Conservation (phyloP, 1,284 basidiomycete genomes). For the Irpex sp. region DNA sequence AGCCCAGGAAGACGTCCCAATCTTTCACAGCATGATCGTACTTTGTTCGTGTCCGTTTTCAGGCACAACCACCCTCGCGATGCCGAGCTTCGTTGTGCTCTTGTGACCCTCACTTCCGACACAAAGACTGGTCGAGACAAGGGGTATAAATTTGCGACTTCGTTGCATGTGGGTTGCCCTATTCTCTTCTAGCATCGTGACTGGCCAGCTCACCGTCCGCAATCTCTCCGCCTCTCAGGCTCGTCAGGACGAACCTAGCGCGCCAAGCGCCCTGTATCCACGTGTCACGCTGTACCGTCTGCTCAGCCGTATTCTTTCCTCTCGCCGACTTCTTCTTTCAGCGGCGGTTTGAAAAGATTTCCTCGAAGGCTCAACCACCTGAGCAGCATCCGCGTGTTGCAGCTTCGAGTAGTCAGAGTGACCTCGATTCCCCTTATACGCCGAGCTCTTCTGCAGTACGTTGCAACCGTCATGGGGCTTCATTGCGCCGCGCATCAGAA, state of each 20-base stretch:
- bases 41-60: too few species aligned
- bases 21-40: too few species aligned
- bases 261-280: neutral
- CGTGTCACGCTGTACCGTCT: neutral
- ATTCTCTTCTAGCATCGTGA: neutral
- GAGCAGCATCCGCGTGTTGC: neutral
- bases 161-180: neutral
- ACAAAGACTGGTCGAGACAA: neutral
- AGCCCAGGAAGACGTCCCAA: too few species aligned
- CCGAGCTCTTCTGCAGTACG: neutral
- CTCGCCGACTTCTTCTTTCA: neutral
- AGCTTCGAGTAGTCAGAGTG: neutral
- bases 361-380: neutral
- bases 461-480: neutral
- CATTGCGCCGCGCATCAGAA: neutral
- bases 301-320: neutral
- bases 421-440: neutral
- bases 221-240: neutral
- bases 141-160: neutral
- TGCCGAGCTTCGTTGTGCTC: neutral
- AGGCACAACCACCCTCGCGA: neutral
- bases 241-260: neutral
- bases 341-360: neutral
- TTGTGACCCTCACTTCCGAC: neutral
- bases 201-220: neutral